These are phyloP conservation scores for Beauveria sp. DNA, from an alignment of 2,329 filamentous ascomycete genomes.

Conservation along the genomic window DNA sequence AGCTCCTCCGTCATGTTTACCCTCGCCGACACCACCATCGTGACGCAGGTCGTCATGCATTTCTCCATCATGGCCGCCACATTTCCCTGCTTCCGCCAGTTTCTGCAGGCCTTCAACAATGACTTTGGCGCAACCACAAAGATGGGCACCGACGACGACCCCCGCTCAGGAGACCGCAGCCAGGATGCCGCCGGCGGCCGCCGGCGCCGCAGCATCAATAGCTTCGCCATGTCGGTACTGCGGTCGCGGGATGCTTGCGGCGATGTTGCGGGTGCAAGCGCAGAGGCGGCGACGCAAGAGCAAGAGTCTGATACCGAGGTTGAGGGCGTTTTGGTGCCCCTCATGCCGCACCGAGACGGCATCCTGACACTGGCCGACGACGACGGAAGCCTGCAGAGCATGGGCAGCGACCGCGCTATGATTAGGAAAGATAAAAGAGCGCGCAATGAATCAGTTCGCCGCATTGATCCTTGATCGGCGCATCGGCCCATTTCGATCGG, in stretches of 20 bases:
- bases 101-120: constrained; percentile 15
- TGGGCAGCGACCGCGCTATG: constrained; percentile 15
- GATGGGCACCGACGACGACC: constrained; percentile 9
- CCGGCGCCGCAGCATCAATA: neutral
- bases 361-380: constrained; percentile 3
- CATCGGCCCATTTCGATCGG: no score
- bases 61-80: constrained; percentile 17
- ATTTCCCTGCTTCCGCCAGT: constrained; percentile 16
- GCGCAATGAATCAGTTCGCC: neutral
- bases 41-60: constrained; percentile 16
- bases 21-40: constrained; percentile 7
- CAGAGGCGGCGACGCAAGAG: neutral
- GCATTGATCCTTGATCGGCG: neutral
- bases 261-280: neutral
- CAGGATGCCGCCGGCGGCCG: neutral
- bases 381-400: constrained; percentile 11
- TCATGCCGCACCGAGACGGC: neutral
- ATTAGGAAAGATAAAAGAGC: neutral
- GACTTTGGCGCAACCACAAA: constrained; percentile 14
- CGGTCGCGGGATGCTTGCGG: neutral
- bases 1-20: neutral
- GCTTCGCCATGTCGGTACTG: constrained; percentile 13
- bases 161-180: constrained; percentile 3
- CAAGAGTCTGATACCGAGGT: constrained; percentile 4
- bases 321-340: neutral